Evolutionary conservation across 2,329 filamentous ascomycete species (phyloP).

Genomic region (Penicillium hesseltinei): DNA sequence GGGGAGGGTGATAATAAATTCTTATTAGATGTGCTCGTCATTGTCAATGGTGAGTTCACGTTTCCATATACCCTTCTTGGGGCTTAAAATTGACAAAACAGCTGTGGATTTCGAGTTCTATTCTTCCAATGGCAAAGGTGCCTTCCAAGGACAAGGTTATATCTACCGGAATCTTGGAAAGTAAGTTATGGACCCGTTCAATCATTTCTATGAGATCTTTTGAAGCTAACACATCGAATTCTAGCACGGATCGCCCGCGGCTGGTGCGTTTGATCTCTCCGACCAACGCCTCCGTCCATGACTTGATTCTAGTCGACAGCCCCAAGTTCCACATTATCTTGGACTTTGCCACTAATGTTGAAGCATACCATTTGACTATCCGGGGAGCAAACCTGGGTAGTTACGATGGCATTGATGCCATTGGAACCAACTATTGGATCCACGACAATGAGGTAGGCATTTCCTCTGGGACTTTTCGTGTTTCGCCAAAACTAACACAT

Average conservation of each 20-base stretch:
- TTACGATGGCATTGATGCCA: slow-evolving; percentile 40
- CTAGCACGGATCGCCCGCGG: slow-evolving; percentile 20
- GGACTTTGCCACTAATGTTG: slow-evolving; percentile 37
- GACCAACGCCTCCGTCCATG: slow-evolving; percentile 29
- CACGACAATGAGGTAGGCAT: slow-evolving; percentile 34
- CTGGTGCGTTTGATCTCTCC: slow-evolving; percentile 27
- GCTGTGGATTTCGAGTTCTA: slow-evolving; percentile 38
- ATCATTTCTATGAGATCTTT: neutral
- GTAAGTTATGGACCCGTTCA: slow-evolving; percentile 9
- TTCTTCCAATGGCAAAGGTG: slow-evolving; percentile 34
- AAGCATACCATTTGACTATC: slow-evolving; percentile 41
- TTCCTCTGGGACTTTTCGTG: neutral
- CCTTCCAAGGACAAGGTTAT: slow-evolving; percentile 39
- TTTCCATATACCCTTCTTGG: neutral
- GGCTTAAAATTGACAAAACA: neutral
- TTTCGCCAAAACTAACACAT: neutral
- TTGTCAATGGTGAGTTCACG: slow-evolving; percentile 28
- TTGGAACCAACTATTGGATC: slow-evolving; percentile 39
- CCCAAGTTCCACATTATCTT: slow-evolving; percentile 42
- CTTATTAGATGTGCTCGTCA: slow-evolving; percentile 30
- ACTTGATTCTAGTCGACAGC: slow-evolving; percentile 34
- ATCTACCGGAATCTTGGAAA: slow-evolving; percentile 32
- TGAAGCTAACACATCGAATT: neutral
- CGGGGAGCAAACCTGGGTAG: slow-evolving; percentile 38
- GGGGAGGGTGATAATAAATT: slow-evolving; percentile 35